Percentiles rank a stretch among this genome's conserved stretches.
Conservation (phyloP, 1,284 basidiomycete genomes). For the Boletellus sp. region DNA sequence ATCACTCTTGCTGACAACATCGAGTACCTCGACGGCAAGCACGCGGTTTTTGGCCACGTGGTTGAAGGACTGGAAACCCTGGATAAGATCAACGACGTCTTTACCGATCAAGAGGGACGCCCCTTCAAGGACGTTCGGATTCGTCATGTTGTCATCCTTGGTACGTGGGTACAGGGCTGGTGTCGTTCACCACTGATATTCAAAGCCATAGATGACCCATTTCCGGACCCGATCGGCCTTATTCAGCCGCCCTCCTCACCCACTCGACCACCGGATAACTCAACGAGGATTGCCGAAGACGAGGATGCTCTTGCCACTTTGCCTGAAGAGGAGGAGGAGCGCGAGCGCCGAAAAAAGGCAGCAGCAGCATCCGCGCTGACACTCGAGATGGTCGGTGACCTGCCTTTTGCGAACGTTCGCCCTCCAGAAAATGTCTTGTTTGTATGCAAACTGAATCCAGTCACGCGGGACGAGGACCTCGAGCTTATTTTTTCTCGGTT, state of each 20-base stretch:
- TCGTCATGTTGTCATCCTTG: slow-evolving; percentile 88
- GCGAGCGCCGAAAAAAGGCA: slow-evolving; percentile 74
- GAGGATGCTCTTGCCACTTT: slow-evolving; percentile 79
- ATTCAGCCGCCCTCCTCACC: slow-evolving; percentile 76
- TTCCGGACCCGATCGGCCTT: slow-evolving; percentile 80
- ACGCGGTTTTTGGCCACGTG: slow-evolving; percentile 92
- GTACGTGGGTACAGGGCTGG: slow-evolving; percentile 38
- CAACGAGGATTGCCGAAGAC: slow-evolving; percentile 86
- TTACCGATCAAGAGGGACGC: slow-evolving; percentile 82
- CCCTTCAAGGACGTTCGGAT: slow-evolving; percentile 94
- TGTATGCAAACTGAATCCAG: slow-evolving; percentile 97
- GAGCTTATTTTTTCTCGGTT: slow-evolving; percentile 98
- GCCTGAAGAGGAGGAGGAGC: slow-evolving; percentile 82
- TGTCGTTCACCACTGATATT: slow-evolving; percentile 5
- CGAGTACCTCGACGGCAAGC: slow-evolving; percentile 94
- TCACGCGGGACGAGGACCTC: slow-evolving; percentile 92
- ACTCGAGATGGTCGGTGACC: slow-evolving; percentile 98
- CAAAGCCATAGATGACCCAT: slow-evolving; percentile 79
- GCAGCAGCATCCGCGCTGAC: slow-evolving; percentile 93
- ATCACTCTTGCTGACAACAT: slow-evolving; percentile 88
- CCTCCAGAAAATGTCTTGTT: slow-evolving; percentile 99
- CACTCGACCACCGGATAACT: slow-evolving; percentile 75
- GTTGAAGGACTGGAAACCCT: slow-evolving; percentile 93
- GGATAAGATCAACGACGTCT: slow-evolving; percentile 90
- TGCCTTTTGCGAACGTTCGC: slow-evolving; percentile 96